Evolutionary conservation across 345 rosid species (phyloP).

Genomic region (Populus simonii): DNA sequence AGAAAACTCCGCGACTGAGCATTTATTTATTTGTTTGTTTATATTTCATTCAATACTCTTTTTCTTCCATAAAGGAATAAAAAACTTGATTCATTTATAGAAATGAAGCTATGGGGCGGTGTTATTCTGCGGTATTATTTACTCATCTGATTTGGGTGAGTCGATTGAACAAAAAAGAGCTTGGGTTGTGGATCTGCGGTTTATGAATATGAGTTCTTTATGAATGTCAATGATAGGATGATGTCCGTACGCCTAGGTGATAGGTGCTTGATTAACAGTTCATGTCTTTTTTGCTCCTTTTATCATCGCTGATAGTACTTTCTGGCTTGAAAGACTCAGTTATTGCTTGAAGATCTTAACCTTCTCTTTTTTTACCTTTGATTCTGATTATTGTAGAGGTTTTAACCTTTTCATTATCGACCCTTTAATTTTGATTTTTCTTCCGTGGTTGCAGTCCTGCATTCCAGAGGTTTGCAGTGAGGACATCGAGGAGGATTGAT

Average conservation of each 20-base stretch:
- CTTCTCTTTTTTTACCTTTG: background rate
- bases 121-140: background rate
- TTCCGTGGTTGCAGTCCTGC: conserved; percentile 46
- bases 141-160: background rate
- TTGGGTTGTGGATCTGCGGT: background rate
- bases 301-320: too few relatives aligned
- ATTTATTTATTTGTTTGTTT: background rate
- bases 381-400: background rate
- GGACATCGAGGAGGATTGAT: conserved; percentile 67
- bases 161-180: background rate
- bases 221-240: background rate
- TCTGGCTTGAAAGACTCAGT: background rate
- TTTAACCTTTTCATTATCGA: background rate
- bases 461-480: conserved; percentile 89
- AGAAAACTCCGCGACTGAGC: background rate
- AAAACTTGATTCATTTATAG: background rate
- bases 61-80: background rate
- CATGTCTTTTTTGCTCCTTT: background rate
- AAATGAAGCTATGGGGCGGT: background rate
- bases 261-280: background rate
- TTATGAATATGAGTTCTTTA: background rate
- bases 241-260: background rate
- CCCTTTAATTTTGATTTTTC: background rate
- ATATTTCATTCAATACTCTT: background rate
- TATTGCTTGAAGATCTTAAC: background rate